A percentile compares a stretch with the other conserved stretches of the same genome.
Conservation (phyloP, 192 early-diverging fungal species). For the Backusella luteola region DNA sequence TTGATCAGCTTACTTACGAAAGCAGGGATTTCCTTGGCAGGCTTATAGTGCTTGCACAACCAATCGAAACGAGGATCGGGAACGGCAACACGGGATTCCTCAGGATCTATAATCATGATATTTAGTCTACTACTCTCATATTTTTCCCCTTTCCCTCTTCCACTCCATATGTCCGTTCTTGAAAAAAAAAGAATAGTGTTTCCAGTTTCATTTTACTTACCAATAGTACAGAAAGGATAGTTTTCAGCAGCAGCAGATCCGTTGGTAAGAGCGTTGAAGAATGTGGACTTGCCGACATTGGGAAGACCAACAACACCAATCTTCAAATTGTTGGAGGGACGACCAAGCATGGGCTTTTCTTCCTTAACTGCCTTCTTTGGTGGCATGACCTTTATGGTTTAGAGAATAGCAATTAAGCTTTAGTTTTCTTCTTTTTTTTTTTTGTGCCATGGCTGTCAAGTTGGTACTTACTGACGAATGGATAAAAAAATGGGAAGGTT, state of each 20-base stretch:
- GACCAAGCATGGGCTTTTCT: slow-evolving; percentile 75
- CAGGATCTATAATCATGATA: slow-evolving; percentile 65
- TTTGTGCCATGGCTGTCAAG: background rate
- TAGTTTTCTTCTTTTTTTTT: background rate
- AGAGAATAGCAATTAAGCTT: background rate
- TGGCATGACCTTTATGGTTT: slow-evolving; percentile 55
- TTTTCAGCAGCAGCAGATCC: slow-evolving; percentile 79
- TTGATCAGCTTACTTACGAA: slow-evolving; percentile 35
- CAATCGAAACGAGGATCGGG: slow-evolving; percentile 90
- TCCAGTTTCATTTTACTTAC: slow-evolving; percentile 24
- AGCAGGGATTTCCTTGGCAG: slow-evolving; percentile 64
- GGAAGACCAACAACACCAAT: slow-evolving; percentile 97
- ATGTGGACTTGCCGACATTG: slow-evolving; percentile 92
- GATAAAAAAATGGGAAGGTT: slow-evolving; percentile 3
- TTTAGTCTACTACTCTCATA: background rate
- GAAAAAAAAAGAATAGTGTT: background rate
- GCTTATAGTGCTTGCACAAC: slow-evolving; percentile 68
- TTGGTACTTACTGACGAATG: background rate
- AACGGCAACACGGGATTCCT: slow-evolving; percentile 87
- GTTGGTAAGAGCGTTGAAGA: slow-evolving; percentile 83
- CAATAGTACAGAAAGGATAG: slow-evolving; percentile 97
- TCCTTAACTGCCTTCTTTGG: slow-evolving; percentile 79
- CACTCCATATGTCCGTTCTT: background rate
- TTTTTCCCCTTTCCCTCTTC: background rate
- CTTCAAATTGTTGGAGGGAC: slow-evolving; percentile 87